Evolutionary conservation across 2,329 filamentous ascomycete genomes (phyloP).

Genomic region (Sphaerulina populicola): DNA sequence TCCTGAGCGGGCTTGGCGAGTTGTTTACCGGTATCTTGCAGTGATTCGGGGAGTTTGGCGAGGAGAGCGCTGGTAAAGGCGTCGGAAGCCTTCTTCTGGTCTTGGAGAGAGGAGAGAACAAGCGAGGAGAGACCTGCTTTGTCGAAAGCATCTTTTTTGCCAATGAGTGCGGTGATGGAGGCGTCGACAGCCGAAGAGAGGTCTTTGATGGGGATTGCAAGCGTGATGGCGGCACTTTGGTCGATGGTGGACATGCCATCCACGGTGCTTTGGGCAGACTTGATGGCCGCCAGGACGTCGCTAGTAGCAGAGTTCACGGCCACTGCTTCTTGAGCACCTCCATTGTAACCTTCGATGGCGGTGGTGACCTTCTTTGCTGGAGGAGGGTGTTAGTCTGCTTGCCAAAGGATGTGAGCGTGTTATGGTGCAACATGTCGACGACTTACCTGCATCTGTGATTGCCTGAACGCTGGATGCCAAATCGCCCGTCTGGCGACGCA

Average conservation of each 20-base stretch:
- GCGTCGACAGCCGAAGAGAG: slow-evolving; percentile 7
- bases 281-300: slow-evolving; percentile 8
- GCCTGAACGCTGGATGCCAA: slow-evolving; percentile 3
- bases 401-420: background rate
- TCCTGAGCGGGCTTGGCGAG: slow-evolving; percentile 9
- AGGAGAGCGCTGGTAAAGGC: slow-evolving; percentile 6
- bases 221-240: slow-evolving; percentile 4
- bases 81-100: background rate
- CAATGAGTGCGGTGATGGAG: slow-evolving; percentile 8
- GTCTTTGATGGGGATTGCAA: slow-evolving; percentile 7
- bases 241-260: slow-evolving; percentile 3
- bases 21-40: slow-evolving; percentile 10
- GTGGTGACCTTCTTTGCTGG: slow-evolving; percentile 2
- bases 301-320: slow-evolving; percentile 6
- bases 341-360: slow-evolving; percentile 9
- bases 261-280: slow-evolving; percentile 8
- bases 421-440: background rate
- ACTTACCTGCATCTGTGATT: slow-evolving; percentile 3
- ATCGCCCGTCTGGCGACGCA: slow-evolving; percentile 7
- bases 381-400: background rate
- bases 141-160: slow-evolving; percentile 5
- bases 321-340: slow-evolving; percentile 5
- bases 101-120: slow-evolving; percentile 6
- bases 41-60: slow-evolving; percentile 8
- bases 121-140: slow-evolving; percentile 1